Base-by-base conservation (phyloP, 805 yeast genomes). In the Saccharomyces mikatae region DNA sequence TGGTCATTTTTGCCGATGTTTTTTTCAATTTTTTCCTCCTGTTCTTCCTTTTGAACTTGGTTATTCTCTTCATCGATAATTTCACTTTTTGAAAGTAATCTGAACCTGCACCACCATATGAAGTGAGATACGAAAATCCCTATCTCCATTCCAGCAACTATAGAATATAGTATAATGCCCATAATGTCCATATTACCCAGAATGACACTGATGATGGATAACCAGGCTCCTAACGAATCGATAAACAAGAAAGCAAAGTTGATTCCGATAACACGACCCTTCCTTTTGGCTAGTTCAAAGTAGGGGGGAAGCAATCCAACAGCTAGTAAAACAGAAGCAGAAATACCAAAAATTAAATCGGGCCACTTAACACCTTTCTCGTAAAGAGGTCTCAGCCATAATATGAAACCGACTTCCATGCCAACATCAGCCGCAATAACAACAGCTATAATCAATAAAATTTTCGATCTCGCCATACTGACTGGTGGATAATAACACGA, bases 271-370 rank as follows among this genome's bases (percentile, higher is more conserved):
- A 92, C 97, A 36, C 86, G 73, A 1, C 97, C 97, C 51, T 80
- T 69, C 58, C 96, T 76, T 64, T 89, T 87, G 31, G 82, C 79
- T 27, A 92, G 72, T 67, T 92, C 97, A 61, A 82, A 83, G 67
- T 91, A 92, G 4, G 97, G 97, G 0, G 97, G 97, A 0, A 92
- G 59, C 36, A 92, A 75, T 0, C 98, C 98, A 2, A 79, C 65
- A 0, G 87, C 94, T 8, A 92, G 72, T 21, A 88, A 66, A 0
- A 91, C 74, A 0, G 94, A 81, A 0, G 97, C 96, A 17, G 89
- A 57, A 29, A 88, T 79, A 13, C 97, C 97, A 61, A 90, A 79
- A 30, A 91, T 76, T 32, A 89, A 69, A 61, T 83, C 76, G 1
- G 97, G 97, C 95, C 96, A 89, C 26, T 72, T 71, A 13, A 62